Percentiles rank a stretch among this genome's conserved stretches.
Conservation (phyloP, 164 flowering plant species). For the Magnolia kwangsiensis region DNA sequence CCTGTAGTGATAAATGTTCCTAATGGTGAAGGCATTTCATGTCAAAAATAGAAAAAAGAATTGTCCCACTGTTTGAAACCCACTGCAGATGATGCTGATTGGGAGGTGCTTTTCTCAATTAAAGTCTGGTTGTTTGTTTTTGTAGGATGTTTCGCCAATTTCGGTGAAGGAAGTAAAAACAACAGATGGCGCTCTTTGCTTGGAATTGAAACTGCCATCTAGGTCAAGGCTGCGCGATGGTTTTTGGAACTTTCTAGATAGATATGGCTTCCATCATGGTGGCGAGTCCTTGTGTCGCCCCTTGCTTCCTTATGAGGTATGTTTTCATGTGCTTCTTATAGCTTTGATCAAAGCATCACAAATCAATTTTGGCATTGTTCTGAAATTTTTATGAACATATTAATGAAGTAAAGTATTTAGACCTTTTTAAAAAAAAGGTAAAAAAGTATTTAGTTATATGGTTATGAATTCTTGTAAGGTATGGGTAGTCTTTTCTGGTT, state of each 20-base stretch:
- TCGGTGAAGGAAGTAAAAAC: constrained; percentile 50
- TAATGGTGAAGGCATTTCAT: too few relatives aligned
- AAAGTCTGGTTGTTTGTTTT: neutral
- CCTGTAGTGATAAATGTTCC: too few relatives aligned
- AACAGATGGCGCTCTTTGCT: constrained; percentile 53
- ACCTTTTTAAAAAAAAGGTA: too few relatives aligned
- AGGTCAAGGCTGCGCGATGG: constrained; percentile 32
- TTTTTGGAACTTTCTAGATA: constrained; percentile 72
- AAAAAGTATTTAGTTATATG: neutral
- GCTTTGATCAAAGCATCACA: neutral
- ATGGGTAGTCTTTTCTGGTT: neutral
- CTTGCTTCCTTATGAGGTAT: constrained; percentile 86
- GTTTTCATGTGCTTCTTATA: constrained; percentile 6
- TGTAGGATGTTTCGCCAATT: constrained; percentile 31
- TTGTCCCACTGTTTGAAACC: too few relatives aligned
- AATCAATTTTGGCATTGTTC: neutral
- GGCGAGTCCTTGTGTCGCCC: constrained; percentile 35
- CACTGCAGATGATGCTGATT: neutral
- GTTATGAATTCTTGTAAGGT: neutral
- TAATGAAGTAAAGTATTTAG: neutral
- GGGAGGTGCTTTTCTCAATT: neutral
- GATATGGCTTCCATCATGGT: constrained; percentile 76
- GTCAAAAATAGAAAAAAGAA: too few relatives aligned
- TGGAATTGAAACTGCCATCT: constrained; percentile 57
- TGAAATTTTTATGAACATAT: neutral